Percentiles rank a stretch among this genome's conserved stretches.
Evolutionary conservation across 768 basidiomycete species (phyloP).

Genomic region (Mycena leptocephala): DNA sequence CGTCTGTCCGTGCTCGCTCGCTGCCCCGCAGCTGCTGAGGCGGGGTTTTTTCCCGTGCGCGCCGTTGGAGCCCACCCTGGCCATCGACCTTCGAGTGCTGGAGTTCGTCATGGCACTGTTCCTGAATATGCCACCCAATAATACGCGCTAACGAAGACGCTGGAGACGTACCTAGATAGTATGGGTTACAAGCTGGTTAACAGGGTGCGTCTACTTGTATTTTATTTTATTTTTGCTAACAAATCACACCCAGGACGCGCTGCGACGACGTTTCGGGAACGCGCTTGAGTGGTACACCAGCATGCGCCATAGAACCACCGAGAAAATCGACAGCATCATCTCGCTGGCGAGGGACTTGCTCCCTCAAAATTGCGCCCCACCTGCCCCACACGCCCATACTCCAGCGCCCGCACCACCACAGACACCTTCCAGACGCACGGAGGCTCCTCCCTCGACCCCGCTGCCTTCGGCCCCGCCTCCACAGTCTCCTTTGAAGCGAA

Average conservation of each 20-base stretch:
- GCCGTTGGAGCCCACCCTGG: conserved; percentile 48
- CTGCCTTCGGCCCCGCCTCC: too few relatives aligned
- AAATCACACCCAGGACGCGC: conserved; percentile 37
- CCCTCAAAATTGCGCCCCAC: too few relatives aligned
- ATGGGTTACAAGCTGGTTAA: conserved; percentile 10
- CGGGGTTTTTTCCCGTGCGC: conserved; percentile 47
- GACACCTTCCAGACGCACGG: too few relatives aligned
- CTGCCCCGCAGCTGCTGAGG: conserved; percentile 41
- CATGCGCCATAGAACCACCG: conserved; percentile 27
- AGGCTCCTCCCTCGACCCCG: too few relatives aligned
- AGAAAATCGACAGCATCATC: background rate
- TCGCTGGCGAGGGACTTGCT: background rate
- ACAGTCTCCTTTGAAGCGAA: background rate
- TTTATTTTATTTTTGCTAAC: background rate
- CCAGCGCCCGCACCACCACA: conserved; percentile 33
- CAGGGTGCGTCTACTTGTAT: background rate
- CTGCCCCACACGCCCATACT: background rate
- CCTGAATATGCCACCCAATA: conserved; percentile 44
- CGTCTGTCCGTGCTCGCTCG: background rate
- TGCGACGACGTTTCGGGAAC: conserved; percentile 42
- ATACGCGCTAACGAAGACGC: conserved; percentile 45
- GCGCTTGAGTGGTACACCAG: conserved; percentile 45
- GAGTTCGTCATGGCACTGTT: conserved; percentile 47
- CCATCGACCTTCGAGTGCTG: conserved; percentile 49
- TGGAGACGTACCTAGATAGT: conserved; percentile 41